Conservation (phyloP, 2,329 filamentous ascomycete genomes). For the Sporothrix pseudoabietina region DNA sequence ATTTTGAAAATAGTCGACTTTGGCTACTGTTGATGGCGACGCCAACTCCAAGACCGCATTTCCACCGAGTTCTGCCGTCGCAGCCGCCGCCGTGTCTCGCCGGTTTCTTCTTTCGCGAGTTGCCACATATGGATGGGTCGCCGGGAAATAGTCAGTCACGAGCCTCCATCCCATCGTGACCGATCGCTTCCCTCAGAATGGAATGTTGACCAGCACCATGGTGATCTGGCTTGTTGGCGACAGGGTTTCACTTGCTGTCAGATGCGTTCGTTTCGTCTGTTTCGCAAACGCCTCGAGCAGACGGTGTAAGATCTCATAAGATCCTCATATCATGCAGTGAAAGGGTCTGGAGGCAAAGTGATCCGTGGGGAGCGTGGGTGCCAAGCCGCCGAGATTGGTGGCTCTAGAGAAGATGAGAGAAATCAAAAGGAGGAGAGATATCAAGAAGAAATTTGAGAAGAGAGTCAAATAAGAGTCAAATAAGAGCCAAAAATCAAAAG, state of each 20-base stretch:
- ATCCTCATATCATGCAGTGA: conserved; percentile 1
- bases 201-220: background rate
- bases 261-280: conserved; percentile 18
- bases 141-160: background rate
- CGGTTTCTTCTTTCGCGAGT: background rate
- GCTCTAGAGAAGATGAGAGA: background rate
- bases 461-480: background rate
- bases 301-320: background rate
- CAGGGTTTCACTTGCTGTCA: conserved; percentile 5
- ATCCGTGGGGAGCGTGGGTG: background rate
- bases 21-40: too few relatives aligned
- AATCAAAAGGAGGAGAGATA: background rate
- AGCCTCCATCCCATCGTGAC: conserved; percentile 8
- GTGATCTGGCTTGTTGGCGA: conserved; percentile 5
- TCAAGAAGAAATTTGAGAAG: background rate
- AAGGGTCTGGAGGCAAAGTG: background rate
- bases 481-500: background rate
- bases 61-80: too few relatives aligned
- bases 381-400: conserved; percentile 18
- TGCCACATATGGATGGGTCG: background rate
- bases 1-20: too few relatives aligned
- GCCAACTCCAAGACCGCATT: too few relatives aligned
- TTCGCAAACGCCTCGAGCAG: background rate
- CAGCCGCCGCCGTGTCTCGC: too few relatives aligned
- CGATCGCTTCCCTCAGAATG: background rate